phyloP scores from a whole-genome alignment of 2,329 filamentous ascomycete species.

The Penicillium occitanis region DNA sequence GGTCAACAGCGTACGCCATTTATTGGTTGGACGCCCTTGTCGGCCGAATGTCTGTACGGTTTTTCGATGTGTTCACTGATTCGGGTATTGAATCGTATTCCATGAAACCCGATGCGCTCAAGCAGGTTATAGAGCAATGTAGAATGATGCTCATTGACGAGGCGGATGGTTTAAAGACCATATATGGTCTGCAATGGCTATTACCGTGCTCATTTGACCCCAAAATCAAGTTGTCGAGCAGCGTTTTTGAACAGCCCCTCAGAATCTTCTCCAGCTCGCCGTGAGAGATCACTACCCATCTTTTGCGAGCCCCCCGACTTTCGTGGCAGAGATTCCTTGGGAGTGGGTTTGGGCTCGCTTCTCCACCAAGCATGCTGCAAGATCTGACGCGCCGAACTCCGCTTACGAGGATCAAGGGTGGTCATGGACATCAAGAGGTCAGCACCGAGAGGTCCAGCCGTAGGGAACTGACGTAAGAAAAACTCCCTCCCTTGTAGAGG shows the following conservation, averaged over 20 bases:
- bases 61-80: background rate
- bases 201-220: conserved; percentile 32
- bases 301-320: conserved; percentile 72
- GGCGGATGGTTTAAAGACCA: background rate
- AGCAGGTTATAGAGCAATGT: background rate
- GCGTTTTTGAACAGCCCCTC: conserved; percentile 68
- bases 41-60: background rate
- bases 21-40: background rate
- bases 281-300: conserved; percentile 78
- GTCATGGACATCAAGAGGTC: conserved; percentile 86
- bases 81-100: background rate
- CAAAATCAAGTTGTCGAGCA: conserved; percentile 80
- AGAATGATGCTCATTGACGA: background rate
- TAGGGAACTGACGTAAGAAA: conserved; percentile 75
- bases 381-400: conserved; percentile 74
- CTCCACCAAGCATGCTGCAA: conserved; percentile 85
- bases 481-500: conserved; percentile 65
- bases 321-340: conserved; percentile 75
- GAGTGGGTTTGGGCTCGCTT: conserved; percentile 76
- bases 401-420: conserved; percentile 78
- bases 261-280: conserved; percentile 70
- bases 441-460: conserved; percentile 77
- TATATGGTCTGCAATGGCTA: background rate
- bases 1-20: background rate
- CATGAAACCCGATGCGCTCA: background rate